These are phyloP conservation scores for Colletotrichum trifolii DNA, from an alignment of 2,329 filamentous ascomycete genomes.

Conservation along the genomic window DNA sequence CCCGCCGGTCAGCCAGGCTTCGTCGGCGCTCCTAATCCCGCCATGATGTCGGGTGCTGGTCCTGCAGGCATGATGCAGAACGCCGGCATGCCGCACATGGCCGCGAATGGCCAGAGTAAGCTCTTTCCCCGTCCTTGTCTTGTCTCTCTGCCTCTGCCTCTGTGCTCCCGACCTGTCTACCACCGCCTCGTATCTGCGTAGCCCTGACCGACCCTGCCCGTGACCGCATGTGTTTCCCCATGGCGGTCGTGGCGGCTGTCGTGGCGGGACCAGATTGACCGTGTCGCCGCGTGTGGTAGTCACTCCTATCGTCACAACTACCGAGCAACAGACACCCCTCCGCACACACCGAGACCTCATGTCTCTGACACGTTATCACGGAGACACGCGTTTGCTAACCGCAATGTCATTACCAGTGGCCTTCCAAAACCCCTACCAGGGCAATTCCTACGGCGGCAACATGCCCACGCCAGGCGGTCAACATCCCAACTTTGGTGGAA, in stretches of 20 bases:
- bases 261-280: neutral
- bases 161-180: conserved; percentile 12
- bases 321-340: neutral
- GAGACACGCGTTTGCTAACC: conserved; percentile 44
- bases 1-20: conserved; percentile 58
- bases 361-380: conserved; percentile 35
- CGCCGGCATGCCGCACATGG: conserved; percentile 68
- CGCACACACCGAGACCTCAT: conserved; percentile 7
- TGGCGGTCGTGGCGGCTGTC: conserved; percentile 1
- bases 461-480: conserved; percentile 62
- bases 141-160: conserved; percentile 34
- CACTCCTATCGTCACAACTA: neutral
- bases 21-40: conserved; percentile 60
- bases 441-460: conserved; percentile 66
- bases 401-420: conserved; percentile 56
- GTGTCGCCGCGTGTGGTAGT: conserved; percentile 5
- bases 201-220: conserved; percentile 18
- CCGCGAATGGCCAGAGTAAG: conserved; percentile 70
- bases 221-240: conserved; percentile 13
- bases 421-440: conserved; percentile 69
- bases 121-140: conserved; percentile 44
- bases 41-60: conserved; percentile 65
- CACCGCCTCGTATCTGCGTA: conserved; percentile 21
- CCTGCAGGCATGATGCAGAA: conserved; percentile 73
- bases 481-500: conserved; percentile 61